Base-by-base conservation (phyloP, 495 filamentous ascomycete species). In the Jackrogersella multiformis region DNA sequence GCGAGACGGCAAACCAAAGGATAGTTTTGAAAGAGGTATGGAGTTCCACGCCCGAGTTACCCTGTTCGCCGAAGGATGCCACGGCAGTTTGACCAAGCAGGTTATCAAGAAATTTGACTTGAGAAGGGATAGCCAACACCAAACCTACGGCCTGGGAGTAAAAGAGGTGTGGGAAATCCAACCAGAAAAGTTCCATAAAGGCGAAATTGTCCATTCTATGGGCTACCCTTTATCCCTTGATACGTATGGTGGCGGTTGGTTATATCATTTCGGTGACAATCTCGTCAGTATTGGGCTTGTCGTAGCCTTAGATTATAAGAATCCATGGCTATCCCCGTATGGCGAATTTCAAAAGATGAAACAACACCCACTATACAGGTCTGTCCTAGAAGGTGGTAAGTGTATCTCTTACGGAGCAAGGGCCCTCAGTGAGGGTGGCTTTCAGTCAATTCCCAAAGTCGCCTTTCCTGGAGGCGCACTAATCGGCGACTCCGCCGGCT, bases 261-360 rank as follows among this genome's bases (percentile, higher is more conserved):
- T 99, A 88, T 99, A 99, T 71, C 95, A 99, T 77, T 99, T 98
- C 74, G 95, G 93, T 18, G 94, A 98, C 66, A 98, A 98, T 77
- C 87, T 97, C 69, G 95, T 98, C 68, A 94, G 90, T 70, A 85
- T 99, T 42, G 95, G 95, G 10, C 84, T 97, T 30, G 95, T 99
- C 15, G 92, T 96, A 26, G 95, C 94, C 23, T 84, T 99, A 28
- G 95, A 99, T 79, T 99, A 98, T 73, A 85, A 90, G 24, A 99
- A 99, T 77, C 96, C 95, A 0, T 99, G 93, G 91, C 84, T 99
- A 15, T 93, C 92, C 0, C 95, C 95, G 0, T 99, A 99, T 74
- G 86, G 86, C 23, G 95, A 99, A 75, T 98, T 99, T 78, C 96
- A 99, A 75, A 97, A 97, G 81, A 87, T 98, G 82, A 99, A 99